These are phyloP conservation scores for Heimioporus sp. DNA, from an alignment of 768 basidiomycete species.

Conservation along the genomic window DNA sequence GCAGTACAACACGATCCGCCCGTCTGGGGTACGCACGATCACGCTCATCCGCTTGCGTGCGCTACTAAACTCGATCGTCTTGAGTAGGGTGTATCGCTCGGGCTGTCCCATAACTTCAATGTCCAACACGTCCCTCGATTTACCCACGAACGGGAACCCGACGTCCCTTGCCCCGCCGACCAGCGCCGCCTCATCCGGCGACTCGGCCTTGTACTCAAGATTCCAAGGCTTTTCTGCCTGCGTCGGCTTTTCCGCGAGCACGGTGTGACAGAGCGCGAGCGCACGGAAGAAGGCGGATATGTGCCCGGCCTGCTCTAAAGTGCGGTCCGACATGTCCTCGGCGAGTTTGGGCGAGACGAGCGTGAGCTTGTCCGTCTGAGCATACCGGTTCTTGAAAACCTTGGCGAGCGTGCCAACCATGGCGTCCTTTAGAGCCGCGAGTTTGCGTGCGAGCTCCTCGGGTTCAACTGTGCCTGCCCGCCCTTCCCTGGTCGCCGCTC, in stretches of 20 bases:
- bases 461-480: conserved; percentile 62
- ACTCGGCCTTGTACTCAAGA: conserved; percentile 93
- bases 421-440: conserved; percentile 61
- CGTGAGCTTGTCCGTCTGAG: conserved; percentile 78
- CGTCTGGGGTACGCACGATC: conserved; percentile 81
- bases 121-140: conserved; percentile 71
- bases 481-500: conserved; percentile 84
- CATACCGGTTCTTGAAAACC: conserved; percentile 85
- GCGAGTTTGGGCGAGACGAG: conserved; percentile 86
- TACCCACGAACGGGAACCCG: conserved; percentile 86
- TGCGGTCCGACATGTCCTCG: conserved; percentile 65
- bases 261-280: conserved; percentile 90
- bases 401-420: conserved; percentile 79
- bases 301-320: conserved; percentile 57
- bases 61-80: conserved; percentile 90
- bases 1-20: conserved; percentile 80
- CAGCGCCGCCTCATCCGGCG: conserved; percentile 92
- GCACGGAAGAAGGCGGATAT: conserved; percentile 91
- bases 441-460: conserved; percentile 65
- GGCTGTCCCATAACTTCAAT: conserved; percentile 90
- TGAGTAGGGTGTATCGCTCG: conserved; percentile 77
- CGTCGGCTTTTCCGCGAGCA: conserved; percentile 77
- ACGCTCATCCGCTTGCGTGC: conserved; percentile 96
- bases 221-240: conserved; percentile 55
- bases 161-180: conserved; percentile 90